Percentiles rank a stretch among this genome's conserved stretches.
These are phyloP conservation scores for Monilinia polystroma DNA, from an alignment of 2,329 filamentous ascomycete genomes.

Conservation along the genomic window DNA sequence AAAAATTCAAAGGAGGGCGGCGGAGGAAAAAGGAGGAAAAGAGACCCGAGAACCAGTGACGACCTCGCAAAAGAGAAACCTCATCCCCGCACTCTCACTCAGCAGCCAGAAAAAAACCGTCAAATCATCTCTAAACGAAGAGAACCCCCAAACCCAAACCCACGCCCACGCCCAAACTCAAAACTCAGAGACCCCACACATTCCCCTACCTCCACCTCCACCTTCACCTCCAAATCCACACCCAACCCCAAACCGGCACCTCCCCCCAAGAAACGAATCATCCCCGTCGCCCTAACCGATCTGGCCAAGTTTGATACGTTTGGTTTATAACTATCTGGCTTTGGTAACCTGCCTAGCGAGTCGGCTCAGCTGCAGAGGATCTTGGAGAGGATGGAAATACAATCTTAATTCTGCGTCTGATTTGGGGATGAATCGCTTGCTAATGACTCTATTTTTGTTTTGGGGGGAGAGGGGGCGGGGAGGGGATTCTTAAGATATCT, in stretches of 20 bases:
- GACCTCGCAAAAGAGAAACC: not conserved
- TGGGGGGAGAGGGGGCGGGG: no score
- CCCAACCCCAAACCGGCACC: not conserved
- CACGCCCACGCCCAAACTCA: not conserved
- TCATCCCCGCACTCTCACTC: no score
- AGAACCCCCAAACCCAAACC: not conserved
- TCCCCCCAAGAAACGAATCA: not conserved
- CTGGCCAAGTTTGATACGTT: constrained; percentile 11
- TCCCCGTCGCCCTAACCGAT: not conserved
- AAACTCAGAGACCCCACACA: not conserved
- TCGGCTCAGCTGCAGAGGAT: no score
- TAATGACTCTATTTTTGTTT: no score
- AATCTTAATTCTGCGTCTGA: no score
- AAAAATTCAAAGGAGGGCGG: not conserved
- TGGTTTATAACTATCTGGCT: not conserved
- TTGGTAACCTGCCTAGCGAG: no score
- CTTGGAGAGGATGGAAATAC: no score
- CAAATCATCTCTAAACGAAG: no score
- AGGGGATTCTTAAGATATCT: not conserved
- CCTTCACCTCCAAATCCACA: not conserved
- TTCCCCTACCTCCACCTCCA: not conserved
- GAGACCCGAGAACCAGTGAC: not conserved
- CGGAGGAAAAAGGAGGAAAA: not conserved
- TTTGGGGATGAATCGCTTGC: no score
- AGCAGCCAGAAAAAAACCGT: not conserved